A percentile compares a stretch with the other conserved stretches of the same genome.
Evolutionary conservation across 2,329 filamentous ascomycete species (phyloP).

Genomic region (Paraphoma chrysanthemicola): DNA sequence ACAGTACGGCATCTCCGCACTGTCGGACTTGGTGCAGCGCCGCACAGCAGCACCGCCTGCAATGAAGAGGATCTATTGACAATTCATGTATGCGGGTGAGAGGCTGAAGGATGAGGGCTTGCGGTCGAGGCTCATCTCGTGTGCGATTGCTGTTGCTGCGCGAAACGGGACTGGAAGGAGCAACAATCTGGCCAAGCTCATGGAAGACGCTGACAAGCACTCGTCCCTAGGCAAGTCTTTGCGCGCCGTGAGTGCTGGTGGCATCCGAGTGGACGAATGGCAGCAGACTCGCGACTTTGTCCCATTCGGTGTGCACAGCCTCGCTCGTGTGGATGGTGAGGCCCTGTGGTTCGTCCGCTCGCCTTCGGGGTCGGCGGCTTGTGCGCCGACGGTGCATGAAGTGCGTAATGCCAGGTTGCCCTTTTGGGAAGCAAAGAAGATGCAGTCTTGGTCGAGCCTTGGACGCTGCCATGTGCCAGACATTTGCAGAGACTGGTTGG

Average conservation of each 20-base stretch:
- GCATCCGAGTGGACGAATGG: constrained; percentile 5
- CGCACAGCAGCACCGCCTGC: background rate
- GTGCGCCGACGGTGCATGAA: constrained; percentile 13
- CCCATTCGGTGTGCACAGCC: constrained; percentile 20
- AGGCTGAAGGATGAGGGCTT: constrained; percentile 2
- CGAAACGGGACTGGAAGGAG: background rate
- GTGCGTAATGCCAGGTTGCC: constrained; percentile 20
- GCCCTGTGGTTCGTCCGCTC: constrained; percentile 15
- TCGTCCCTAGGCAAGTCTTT: background rate
- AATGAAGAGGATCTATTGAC: background rate
- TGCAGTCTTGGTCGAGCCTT: background rate
- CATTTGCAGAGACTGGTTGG: background rate
- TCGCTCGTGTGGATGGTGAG: constrained; percentile 15
- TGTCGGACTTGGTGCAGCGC: background rate
- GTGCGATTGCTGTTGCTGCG: background rate
- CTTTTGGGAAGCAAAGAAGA: background rate
- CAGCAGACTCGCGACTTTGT: constrained; percentile 7
- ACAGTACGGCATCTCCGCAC: background rate
- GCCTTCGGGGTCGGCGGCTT: constrained; percentile 16
- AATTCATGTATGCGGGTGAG: background rate
- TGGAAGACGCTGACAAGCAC: background rate
- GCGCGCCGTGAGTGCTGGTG: background rate
- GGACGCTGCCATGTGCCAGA: background rate
- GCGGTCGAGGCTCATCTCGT: constrained; percentile 3
- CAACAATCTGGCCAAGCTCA: background rate